Conservation (phyloP, 2,329 filamentous ascomycete species). For the Paraphoma sp. region DNA sequence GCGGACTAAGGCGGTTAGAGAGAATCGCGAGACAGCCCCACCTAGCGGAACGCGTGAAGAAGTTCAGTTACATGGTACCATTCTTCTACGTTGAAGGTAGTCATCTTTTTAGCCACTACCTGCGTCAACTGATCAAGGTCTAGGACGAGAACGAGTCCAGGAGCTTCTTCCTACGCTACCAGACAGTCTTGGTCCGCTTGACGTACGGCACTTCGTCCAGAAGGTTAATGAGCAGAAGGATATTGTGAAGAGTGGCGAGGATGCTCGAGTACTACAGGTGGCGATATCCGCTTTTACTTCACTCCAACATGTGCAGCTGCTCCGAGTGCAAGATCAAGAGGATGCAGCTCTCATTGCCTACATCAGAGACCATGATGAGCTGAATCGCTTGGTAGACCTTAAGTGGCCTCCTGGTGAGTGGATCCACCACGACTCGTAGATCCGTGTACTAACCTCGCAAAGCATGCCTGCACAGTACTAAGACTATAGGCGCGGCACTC, state of each 20-base stretch:
- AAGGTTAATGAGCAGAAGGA: constrained; percentile 59
- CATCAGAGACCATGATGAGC: constrained; percentile 56
- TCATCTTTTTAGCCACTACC: background rate
- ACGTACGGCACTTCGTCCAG: constrained; percentile 51
- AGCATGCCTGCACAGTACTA: constrained; percentile 68
- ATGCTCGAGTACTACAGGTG: constrained; percentile 60
- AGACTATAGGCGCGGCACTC: constrained; percentile 64
- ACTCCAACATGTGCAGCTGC: constrained; percentile 69
- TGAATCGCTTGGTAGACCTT: constrained; percentile 57
- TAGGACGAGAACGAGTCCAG: constrained; percentile 49
- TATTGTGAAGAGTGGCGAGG: constrained; percentile 59
- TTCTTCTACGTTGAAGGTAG: constrained; percentile 64
- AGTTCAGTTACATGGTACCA: constrained; percentile 67
- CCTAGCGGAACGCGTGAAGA: constrained; percentile 62
- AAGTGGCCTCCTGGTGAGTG: constrained; percentile 60
- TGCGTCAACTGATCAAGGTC: too few species aligned
- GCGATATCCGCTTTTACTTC: constrained; percentile 65
- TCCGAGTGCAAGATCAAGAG: constrained; percentile 66
- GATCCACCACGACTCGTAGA: background rate
- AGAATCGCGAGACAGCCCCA: constrained; percentile 57
- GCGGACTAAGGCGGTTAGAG: constrained; percentile 58
- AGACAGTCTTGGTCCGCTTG: constrained; percentile 44
- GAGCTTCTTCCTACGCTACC: constrained; percentile 48
- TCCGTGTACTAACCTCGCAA: background rate
- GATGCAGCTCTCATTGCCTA: constrained; percentile 62